Evolutionary conservation across 2,329 filamentous ascomycete genomes (phyloP), one percentile per base, ranked within the genome.

Genomic region (Nemania serpens): DNA sequence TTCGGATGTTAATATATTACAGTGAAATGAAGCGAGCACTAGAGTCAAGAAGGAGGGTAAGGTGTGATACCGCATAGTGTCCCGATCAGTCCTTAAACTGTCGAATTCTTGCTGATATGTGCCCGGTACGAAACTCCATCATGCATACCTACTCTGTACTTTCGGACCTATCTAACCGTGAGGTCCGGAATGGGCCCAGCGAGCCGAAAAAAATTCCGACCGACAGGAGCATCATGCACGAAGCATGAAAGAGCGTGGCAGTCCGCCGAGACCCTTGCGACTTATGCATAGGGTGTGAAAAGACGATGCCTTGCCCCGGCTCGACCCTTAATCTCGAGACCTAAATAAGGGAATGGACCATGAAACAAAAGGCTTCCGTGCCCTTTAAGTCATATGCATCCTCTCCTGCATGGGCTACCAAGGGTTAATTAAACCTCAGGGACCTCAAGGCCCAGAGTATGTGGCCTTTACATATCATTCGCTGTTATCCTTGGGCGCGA

Each of bases 401-500:
- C 6, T 29, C 42, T 33, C 29, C 53, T 61, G 53, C 53, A 53
- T 48, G 48, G 53, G 37, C 50, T 41, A 47, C 17, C 46, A 34
- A 55, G 34, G 42, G 5, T 20, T 37, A 29, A 12, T 42, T 57
- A 48, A 57, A 53, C 47, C 58, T 57, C 53, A 52, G 53, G 33
- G 45, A 56, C 42, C 45, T 37, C 33, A 22, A 54, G 53, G 54
- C 43, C 54, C 39, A 53, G 53, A 61, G n/a, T 37, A 29, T 29
- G 4, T 29, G 25, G n/a, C n/a, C n/a, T 29, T 29, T 3, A 29
- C 25, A n/a, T 36, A 10, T 39, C 43, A 41, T 49, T 52, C 42
- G 42, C 39, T 36, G 13, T 18, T 29, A 3, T 29, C 25, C 7
- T 7, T 29, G 3, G 39, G n/a, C 17, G 17, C 7, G 13, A 39